Evolutionary conservation across 1,139 yeast species (phyloP).

Genomic region (Magnusiomyces clavatus): DNA sequence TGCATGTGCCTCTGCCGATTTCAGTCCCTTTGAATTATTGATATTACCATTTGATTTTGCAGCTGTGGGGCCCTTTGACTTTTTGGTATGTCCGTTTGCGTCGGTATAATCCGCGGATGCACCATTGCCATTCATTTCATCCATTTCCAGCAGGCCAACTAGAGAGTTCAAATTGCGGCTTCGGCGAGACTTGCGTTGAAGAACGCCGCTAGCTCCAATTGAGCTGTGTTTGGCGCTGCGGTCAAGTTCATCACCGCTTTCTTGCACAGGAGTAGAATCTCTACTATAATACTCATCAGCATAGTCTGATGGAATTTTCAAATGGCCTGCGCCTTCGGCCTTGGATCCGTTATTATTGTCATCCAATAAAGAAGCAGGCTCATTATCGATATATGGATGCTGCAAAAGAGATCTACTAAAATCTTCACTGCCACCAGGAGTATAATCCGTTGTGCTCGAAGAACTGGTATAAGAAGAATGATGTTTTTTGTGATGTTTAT

Average conservation of each 20-base stretch:
- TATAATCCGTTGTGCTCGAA: not conserved
- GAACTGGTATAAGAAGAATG: not conserved
- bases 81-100: too few species aligned
- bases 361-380: not conserved
- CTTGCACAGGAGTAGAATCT: too few species aligned
- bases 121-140: not conserved
- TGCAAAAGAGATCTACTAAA: not conserved
- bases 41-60: too few species aligned
- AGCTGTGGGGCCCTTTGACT: too few species aligned
- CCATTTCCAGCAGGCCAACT: slow-evolving; percentile 9
- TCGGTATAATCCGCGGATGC: too few species aligned
- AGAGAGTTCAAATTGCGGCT: slow-evolving; percentile 12
- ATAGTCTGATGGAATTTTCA: too few species aligned
- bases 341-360: too few species aligned
- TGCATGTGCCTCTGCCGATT: not conserved
- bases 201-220: not conserved
- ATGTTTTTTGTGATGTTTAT: not conserved
- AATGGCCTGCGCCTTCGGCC: too few species aligned
- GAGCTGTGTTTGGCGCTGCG: too few species aligned
- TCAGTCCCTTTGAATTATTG: too few species aligned
- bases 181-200: not conserved
- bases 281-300: too few species aligned
- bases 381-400: not conserved
- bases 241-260: too few species aligned
- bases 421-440: not conserved